Evolutionary conservation across 257 asterid genomes (phyloP).

Genomic region (Przewalskia tangutica): DNA sequence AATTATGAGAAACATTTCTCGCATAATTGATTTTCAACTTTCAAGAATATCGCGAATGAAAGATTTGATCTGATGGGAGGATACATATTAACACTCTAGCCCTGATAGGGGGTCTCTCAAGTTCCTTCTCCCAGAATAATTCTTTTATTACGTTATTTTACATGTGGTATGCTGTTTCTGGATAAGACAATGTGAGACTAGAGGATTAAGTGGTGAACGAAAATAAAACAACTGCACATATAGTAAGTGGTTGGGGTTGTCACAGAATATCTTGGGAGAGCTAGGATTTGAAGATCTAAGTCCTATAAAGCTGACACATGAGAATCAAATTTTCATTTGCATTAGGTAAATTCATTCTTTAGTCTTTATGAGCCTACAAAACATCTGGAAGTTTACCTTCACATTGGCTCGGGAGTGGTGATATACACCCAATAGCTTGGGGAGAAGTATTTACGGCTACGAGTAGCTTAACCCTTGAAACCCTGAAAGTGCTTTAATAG

Average conservation of each 20-base stretch:
- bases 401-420: too few relatives aligned
- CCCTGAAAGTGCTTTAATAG: neutral
- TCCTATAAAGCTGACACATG: neutral
- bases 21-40: neutral
- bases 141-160: too few relatives aligned
- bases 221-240: neutral
- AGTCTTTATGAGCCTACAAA: neutral
- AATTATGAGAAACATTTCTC: neutral
- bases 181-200: neutral
- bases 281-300: neutral
- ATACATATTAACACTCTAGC: neutral
- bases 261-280: neutral
- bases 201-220: neutral
- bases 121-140: neutral
- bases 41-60: neutral
- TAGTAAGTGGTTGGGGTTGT: neutral
- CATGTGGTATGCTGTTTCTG: neutral
- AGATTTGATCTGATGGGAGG: neutral
- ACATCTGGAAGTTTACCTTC: neutral
- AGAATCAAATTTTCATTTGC: neutral
- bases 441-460: neutral
- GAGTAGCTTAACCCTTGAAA: neutral
- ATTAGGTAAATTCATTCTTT: neutral
- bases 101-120: neutral
- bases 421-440: neutral